phyloP scores from a whole-genome alignment of 176 grass and related monocot species.

The Oryza australiensis region DNA sequence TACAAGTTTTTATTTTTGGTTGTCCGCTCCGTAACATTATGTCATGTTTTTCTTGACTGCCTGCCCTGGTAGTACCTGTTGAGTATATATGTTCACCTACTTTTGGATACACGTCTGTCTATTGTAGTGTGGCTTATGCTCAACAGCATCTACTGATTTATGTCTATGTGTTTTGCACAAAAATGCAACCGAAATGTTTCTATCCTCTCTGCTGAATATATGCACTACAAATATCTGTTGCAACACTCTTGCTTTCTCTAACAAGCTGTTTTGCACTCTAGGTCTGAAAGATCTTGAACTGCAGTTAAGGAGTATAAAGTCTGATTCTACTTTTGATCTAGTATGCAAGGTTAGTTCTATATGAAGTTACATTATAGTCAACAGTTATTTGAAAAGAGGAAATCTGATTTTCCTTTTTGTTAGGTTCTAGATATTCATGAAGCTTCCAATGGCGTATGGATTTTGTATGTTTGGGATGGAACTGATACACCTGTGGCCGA shows the following conservation, averaged over 20 bases:
- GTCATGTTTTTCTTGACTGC: constrained; percentile 6
- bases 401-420: constrained; percentile 20
- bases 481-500: constrained; percentile 64
- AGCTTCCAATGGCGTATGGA: constrained; percentile 45
- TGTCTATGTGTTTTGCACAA: not conserved
- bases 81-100: not conserved
- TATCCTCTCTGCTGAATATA: constrained; percentile 6
- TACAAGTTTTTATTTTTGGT: not conserved
- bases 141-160: not conserved
- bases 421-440: constrained; percentile 85
- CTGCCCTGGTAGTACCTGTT: not conserved
- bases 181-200: constrained; percentile 23
- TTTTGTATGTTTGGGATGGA: constrained; percentile 94
- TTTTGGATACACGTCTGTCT: not conserved
- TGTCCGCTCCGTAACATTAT: not conserved
- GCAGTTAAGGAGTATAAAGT: constrained; percentile 49
- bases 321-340: constrained; percentile 66
- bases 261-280: constrained; percentile 43
- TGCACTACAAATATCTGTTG: constrained; percentile 20
- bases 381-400: constrained; percentile 25
- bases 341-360: constrained; percentile 72
- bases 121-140: constrained; percentile 4
- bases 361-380: constrained; percentile 14
- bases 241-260: constrained; percentile 8
- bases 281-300: constrained; percentile 58